These are phyloP conservation scores for Adenanthera pavonina DNA, from an alignment of 306 rosid species.

Conservation along the genomic window DNA sequence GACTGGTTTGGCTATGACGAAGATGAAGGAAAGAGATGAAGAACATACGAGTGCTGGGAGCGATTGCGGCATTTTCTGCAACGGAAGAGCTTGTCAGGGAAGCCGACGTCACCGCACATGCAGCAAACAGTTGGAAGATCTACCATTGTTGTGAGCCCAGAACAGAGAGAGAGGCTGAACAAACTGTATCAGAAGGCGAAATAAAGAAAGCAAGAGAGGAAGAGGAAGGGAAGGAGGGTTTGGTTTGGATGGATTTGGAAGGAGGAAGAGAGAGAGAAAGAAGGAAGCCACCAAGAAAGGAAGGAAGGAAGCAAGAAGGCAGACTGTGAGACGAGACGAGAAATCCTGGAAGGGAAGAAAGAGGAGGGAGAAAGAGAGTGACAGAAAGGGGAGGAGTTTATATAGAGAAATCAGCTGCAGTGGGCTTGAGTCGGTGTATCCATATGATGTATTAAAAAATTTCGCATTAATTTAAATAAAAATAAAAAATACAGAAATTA, in stretches of 20 bases:
- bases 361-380: constrained; percentile 15
- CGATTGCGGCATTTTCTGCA: constrained; percentile 87
- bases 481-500: no score
- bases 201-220: neutral
- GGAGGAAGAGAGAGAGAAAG: neutral
- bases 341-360: neutral
- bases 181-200: neutral
- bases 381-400: constrained; percentile 35
- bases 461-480: no score
- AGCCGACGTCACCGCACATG: constrained; percentile 98
- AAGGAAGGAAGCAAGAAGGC: neutral
- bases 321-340: neutral
- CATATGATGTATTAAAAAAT: constrained; percentile 29
- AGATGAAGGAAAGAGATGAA: neutral
- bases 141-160: constrained; percentile 51
- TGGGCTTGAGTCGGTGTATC: constrained; percentile 68
- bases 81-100: constrained; percentile 93
- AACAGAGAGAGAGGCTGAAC: neutral
- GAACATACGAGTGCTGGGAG: constrained; percentile 86
- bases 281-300: neutral
- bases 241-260: neutral
- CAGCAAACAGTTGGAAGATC: constrained; percentile 85
- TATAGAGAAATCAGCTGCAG: constrained; percentile 44
- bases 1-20: neutral
- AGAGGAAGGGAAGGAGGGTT: neutral